phyloP scores from a whole-genome alignment of 2,329 filamentous ascomycete species.

The Trichoderma endophyticum region DNA sequence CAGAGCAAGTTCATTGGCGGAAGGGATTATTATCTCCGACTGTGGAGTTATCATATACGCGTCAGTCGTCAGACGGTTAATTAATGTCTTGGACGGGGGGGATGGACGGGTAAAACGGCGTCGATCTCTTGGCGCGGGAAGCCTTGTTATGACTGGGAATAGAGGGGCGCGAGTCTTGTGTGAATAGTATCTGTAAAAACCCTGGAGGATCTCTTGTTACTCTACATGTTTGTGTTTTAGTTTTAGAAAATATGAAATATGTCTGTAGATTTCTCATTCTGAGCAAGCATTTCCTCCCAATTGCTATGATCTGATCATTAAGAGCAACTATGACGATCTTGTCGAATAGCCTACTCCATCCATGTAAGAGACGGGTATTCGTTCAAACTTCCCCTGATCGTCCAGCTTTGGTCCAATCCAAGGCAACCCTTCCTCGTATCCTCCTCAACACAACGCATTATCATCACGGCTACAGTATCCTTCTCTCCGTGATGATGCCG shows the following conservation, averaged over 20 bases:
- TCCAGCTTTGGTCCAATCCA: not conserved
- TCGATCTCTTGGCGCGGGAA: conserved; percentile 5
- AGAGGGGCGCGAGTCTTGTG: not conserved
- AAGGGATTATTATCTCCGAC: not conserved
- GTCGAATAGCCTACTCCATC: not conserved
- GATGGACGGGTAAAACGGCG: conserved; percentile 7
- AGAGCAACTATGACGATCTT: not conserved
- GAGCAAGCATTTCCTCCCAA: not conserved
- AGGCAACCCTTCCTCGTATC: not conserved
- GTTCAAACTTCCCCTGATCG: not conserved
- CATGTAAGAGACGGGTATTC: not conserved
- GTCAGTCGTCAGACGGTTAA: conserved; percentile 8
- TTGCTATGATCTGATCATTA: not conserved
- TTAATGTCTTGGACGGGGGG: conserved; percentile 2
- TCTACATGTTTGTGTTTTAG: not conserved
- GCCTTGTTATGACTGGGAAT: conserved; percentile 1
- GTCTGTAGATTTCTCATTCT: not conserved
- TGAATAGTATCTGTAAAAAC: not conserved
- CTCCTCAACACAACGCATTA: not conserved
- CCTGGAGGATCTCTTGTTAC: not conserved
- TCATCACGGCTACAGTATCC: not conserved
- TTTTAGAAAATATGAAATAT: not conserved
- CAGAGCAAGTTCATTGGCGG: not conserved
- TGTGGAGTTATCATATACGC: not conserved
- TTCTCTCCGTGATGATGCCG: not conserved